Percentiles rank a stretch among this genome's conserved stretches.
phyloP scores from a whole-genome alignment of 1,139 yeast species.

The Yamadazyma dendronema region DNA sequence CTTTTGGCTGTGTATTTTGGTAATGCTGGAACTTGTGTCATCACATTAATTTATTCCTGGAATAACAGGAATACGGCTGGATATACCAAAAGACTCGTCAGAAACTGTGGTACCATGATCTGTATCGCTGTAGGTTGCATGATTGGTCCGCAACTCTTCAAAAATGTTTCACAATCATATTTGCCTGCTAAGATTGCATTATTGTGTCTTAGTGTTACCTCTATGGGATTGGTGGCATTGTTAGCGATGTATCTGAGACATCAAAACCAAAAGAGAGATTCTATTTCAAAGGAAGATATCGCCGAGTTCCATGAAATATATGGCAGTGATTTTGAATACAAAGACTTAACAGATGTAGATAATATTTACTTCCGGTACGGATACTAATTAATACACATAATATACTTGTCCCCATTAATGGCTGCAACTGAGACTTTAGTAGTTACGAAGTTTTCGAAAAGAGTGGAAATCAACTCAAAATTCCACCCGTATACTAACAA shows the following conservation, averaged over 20 bases:
- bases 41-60: conserved; percentile 35
- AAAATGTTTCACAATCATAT: conserved; percentile 28
- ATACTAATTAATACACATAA: too few relatives aligned
- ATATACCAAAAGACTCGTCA: conserved; percentile 29
- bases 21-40: conserved; percentile 35
- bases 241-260: conserved; percentile 18
- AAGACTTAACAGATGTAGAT: conserved; percentile 37
- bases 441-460: too few relatives aligned
- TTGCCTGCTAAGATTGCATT: conserved; percentile 36
- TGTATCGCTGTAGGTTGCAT: conserved; percentile 36
- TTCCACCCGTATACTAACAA: too few relatives aligned
- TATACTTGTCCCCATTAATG: not conserved
- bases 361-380: conserved; percentile 34
- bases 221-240: not conserved
- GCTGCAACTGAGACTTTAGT: too few relatives aligned
- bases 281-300: conserved; percentile 8
- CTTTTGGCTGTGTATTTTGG: conserved; percentile 36
- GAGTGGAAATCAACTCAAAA: too few relatives aligned
- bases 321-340: conserved; percentile 23
- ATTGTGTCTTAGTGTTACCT: conserved; percentile 23
- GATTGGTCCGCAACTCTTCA: conserved; percentile 42
- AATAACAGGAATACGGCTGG: conserved; percentile 38
- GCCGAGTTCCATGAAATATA: conserved; percentile 18
- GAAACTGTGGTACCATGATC: conserved; percentile 33
- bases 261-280: conserved; percentile 28